A percentile compares a stretch with the other conserved stretches of the same genome.
phyloP scores from a whole-genome alignment of 345 rosid genomes.

The Heritiera fomes region DNA sequence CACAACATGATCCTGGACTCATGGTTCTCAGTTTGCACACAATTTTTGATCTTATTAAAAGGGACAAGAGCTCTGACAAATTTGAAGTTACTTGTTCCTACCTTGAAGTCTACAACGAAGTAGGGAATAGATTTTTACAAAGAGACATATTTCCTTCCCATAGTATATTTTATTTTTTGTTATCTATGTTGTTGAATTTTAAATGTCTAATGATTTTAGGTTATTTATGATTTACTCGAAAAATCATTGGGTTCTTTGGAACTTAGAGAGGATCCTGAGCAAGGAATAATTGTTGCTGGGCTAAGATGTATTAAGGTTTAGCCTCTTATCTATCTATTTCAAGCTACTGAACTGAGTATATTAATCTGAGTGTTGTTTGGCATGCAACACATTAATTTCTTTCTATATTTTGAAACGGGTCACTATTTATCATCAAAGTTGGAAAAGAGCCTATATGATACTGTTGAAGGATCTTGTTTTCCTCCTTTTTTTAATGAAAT shows the following conservation, averaged over 20 bases:
- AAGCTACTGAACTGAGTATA: not conserved
- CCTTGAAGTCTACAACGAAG: slow-evolving; percentile 97
- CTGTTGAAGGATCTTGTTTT: not conserved
- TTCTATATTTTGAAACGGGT: not conserved
- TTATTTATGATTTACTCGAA: slow-evolving; percentile 91
- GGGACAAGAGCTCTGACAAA: slow-evolving; percentile 64
- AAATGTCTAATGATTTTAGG: slow-evolving; percentile 47
- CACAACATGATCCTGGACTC: slow-evolving; percentile 83
- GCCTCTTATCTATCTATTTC: slow-evolving; percentile 21
- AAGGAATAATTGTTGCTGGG: slow-evolving; percentile 88
- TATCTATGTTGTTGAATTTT: slow-evolving; percentile 14
- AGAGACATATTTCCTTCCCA: not conserved
- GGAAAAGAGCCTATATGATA: not conserved
- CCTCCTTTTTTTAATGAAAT: not conserved
- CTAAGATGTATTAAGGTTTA: slow-evolving; percentile 83
- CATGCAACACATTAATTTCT: not conserved
- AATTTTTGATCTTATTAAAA: slow-evolving; percentile 70
- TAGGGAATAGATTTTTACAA: slow-evolving; percentile 30
- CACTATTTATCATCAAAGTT: not conserved
- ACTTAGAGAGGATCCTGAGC: slow-evolving; percentile 95
- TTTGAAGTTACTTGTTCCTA: slow-evolving; percentile 92
- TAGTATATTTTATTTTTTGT: not conserved
- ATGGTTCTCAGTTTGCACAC: slow-evolving; percentile 95
- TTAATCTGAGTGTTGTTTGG: slow-evolving; percentile 3
- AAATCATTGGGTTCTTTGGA: slow-evolving; percentile 90